Conservation (phyloP, 306 rosid genomes). For the Castanospermum australe region DNA sequence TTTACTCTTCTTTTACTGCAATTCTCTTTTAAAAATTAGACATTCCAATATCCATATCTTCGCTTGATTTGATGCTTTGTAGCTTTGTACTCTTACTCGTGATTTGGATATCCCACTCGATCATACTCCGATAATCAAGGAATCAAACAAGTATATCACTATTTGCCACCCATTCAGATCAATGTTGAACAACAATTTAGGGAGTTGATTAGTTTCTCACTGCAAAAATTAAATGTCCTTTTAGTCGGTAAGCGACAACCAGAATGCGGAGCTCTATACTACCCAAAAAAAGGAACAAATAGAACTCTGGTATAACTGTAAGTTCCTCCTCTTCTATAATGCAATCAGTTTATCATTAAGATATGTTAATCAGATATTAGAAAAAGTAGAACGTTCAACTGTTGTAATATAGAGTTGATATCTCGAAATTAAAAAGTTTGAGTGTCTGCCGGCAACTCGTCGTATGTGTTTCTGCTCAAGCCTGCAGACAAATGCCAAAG, state of each 20-base stretch:
- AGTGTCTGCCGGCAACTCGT: background rate
- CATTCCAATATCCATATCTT: background rate
- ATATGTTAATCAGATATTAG: background rate
- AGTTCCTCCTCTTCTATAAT: background rate
- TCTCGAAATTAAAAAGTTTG: background rate
- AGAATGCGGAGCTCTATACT: no score
- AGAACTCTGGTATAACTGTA: no score
- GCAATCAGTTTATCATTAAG: background rate
- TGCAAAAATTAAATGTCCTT: no score
- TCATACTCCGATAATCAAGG: background rate
- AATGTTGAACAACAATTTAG: no score
- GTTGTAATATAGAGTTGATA: background rate
- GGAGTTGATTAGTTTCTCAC: no score
- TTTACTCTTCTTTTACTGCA: background rate
- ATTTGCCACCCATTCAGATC: background rate
- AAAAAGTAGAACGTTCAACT: background rate
- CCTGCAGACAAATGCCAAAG: background rate
- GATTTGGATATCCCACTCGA: background rate
- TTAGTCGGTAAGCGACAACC: no score
- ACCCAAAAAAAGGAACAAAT: no score
- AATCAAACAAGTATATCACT: background rate
- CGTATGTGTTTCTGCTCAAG: background rate
- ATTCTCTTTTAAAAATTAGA: background rate
- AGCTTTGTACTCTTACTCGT: background rate
- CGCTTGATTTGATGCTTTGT: constrained; percentile 7